Evolutionary conservation across 2,329 filamentous ascomycete species (phyloP).

Genomic region (Fusarium multiceps): DNA sequence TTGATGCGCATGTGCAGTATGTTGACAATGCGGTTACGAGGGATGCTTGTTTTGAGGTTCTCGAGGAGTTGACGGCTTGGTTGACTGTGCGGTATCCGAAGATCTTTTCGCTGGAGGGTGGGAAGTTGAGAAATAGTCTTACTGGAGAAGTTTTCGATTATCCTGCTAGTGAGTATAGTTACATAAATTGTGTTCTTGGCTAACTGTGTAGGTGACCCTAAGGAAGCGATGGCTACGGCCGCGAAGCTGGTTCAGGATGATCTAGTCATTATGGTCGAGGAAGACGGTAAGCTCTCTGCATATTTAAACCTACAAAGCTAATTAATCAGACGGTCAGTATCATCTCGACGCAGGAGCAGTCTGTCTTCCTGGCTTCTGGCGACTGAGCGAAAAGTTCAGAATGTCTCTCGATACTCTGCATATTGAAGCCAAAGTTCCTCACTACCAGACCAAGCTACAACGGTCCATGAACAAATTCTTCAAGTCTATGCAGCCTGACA

Average conservation of each 20-base stretch:
- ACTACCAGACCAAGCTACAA: constrained; percentile 30
- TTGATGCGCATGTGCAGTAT: constrained; percentile 31
- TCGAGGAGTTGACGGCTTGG: constrained; percentile 22
- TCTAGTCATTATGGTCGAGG: constrained; percentile 30
- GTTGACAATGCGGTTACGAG: constrained; percentile 24
- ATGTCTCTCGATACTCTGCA: constrained; percentile 38
- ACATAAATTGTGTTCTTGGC: no score
- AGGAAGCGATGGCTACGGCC: constrained; percentile 27
- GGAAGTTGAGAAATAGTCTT: constrained; percentile 4
- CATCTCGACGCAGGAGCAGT: constrained; percentile 38
- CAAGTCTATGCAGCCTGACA: constrained; percentile 28
- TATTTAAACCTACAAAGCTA: fast-evolving
- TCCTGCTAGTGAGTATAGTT: no score
- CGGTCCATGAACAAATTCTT: constrained; percentile 39
- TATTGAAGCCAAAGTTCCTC: constrained; percentile 35
- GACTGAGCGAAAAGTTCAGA: constrained; percentile 32
- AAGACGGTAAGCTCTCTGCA: background rate
- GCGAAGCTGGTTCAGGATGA: constrained; percentile 37
- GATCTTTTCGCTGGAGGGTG: constrained; percentile 12
- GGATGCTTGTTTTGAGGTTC: constrained; percentile 33
- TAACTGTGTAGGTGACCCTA: constrained; percentile 19
- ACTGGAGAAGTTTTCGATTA: constrained; percentile 21
- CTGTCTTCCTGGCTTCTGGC: constrained; percentile 35
- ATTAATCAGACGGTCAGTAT: constrained; percentile 15
- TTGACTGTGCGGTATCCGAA: constrained; percentile 29